These are phyloP conservation scores for Eutrema yunnanense DNA, from an alignment of 345 rosid species.

Conservation along the genomic window DNA sequence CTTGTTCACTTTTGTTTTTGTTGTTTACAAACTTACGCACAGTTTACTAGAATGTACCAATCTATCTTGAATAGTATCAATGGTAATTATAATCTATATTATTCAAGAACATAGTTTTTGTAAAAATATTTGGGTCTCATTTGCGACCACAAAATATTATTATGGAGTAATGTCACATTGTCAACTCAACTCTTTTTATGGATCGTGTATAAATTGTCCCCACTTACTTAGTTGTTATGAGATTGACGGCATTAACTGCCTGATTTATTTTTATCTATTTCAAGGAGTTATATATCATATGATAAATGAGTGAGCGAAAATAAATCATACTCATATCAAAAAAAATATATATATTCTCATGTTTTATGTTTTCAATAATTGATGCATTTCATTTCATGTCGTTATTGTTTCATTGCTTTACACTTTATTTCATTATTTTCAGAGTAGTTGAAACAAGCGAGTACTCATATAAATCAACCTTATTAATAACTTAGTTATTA, in stretches of 20 bases:
- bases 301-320: not conserved
- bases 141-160: conserved; percentile 10
- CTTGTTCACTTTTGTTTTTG: not conserved
- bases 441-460: too few relatives aligned
- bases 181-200: conserved; percentile 19
- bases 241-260: conserved; percentile 20
- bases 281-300: not conserved
- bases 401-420: not conserved
- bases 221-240: conserved; percentile 28
- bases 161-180: not conserved
- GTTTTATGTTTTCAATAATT: not conserved
- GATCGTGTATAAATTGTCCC: conserved; percentile 16
- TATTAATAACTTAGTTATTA: too few relatives aligned
- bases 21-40: not conserved
- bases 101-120: not conserved
- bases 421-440: not conserved
- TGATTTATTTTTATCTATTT: not conserved
- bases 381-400: not conserved
- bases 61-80: not conserved
- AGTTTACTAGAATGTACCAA: not conserved
- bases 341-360: not conserved
- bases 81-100: not conserved
- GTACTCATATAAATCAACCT: too few relatives aligned
- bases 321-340: not conserved
- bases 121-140: not conserved